Conservation (phyloP, 2,329 filamentous ascomycete species). For the Sordariomycetes sp. region DNA sequence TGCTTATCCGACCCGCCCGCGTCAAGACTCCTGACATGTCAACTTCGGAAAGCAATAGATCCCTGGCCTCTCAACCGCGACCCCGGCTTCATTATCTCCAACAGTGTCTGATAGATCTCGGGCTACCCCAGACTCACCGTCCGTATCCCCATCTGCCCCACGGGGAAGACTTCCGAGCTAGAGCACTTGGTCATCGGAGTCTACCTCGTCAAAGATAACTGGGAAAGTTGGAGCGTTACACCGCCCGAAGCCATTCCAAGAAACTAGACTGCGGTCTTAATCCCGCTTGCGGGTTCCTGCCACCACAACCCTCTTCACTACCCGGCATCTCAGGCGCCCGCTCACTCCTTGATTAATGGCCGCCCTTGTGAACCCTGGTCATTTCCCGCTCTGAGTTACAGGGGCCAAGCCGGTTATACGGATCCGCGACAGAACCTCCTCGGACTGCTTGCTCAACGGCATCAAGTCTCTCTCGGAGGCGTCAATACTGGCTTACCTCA, state of each 20-base stretch:
- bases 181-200: neutral
- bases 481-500: too few relatives aligned
- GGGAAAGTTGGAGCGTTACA: neutral
- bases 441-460: too few relatives aligned
- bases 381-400: too few relatives aligned
- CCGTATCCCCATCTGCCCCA: neutral
- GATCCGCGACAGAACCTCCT: too few relatives aligned
- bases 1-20: too few relatives aligned
- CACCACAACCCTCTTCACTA: neutral
- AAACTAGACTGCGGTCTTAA: neutral
- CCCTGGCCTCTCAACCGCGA: neutral
- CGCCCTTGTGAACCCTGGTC: too few relatives aligned
- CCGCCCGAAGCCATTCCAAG: neutral
- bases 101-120: neutral
- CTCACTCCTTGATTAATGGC: too few relatives aligned
- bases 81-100: neutral
- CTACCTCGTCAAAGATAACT: neutral
- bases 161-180: too few relatives aligned
- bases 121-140: neutral
- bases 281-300: neutral
- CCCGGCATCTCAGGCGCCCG: neutral
- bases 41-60: neutral
- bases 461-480: too few relatives aligned
- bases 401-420: too few relatives aligned
- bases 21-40: too few relatives aligned